These are phyloP conservation scores for Xylariaceae sp. DNA, from an alignment of 2,329 filamentous ascomycete species.

Conservation along the genomic window DNA sequence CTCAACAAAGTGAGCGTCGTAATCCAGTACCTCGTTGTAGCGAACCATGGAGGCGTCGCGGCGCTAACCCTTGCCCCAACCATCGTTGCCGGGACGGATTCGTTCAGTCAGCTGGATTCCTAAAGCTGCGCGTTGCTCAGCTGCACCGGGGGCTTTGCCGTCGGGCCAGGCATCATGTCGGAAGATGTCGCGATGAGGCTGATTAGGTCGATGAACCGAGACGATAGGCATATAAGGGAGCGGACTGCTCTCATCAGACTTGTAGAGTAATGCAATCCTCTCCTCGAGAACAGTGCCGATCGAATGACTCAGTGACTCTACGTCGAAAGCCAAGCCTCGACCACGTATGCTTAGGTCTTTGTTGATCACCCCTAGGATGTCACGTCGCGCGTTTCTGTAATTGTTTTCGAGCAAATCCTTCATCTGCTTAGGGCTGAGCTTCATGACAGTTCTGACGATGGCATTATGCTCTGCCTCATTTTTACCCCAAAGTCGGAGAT, in stretches of 20 bases:
- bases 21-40: no score
- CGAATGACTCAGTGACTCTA: slow-evolving; percentile 27
- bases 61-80: no score
- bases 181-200: no score
- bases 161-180: no score
- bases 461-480: slow-evolving; percentile 28
- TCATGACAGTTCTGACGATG: slow-evolving; percentile 41
- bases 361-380: slow-evolving; percentile 41
- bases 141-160: no score
- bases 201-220: no score
- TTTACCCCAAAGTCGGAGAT: slow-evolving; percentile 29
- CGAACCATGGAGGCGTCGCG: no score
- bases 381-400: slow-evolving; percentile 42
- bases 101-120: no score
- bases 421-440: slow-evolving; percentile 41
- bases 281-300: slow-evolving; percentile 30
- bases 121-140: no score
- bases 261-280: slow-evolving; percentile 13
- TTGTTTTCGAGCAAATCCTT: slow-evolving; percentile 47
- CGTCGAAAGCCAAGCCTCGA: slow-evolving; percentile 37
- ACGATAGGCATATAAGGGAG: not conserved
- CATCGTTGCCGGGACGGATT: no score
- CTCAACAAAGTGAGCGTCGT: no score
- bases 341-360: slow-evolving; percentile 32
- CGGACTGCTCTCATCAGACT: not conserved